Percentiles rank a stretch among this genome's conserved stretches.
Evolutionary conservation across 345 rosid species (phyloP).

Genomic region (Gynandropsis gynandra): DNA sequence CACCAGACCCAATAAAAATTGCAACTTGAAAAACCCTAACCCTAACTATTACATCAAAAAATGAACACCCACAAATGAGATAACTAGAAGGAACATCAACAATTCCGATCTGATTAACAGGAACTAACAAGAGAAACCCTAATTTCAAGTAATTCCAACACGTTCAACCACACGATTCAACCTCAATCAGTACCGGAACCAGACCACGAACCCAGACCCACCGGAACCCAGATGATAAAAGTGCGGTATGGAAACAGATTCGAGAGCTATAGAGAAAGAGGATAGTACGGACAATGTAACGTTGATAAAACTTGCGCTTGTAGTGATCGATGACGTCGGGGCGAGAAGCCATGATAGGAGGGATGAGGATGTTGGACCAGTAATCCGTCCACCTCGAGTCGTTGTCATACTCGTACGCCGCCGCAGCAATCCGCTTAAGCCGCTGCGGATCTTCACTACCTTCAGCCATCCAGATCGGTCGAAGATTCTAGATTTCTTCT

Average conservation of each 20-base stretch:
- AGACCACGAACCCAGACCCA: constrained; percentile 10
- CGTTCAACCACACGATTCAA: constrained; percentile 10
- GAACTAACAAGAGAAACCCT: background rate
- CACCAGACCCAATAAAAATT: constrained; percentile 2
- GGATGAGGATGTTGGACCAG: constrained; percentile 89
- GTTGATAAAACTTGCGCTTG: constrained; percentile 97
- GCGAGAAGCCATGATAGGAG: constrained; percentile 85
- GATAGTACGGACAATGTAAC: constrained; percentile 48
- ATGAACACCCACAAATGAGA: background rate
- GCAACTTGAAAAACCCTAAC: background rate
- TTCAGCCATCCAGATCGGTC: constrained; percentile 43
- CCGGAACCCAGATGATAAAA: background rate
- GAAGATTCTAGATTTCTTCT: too few species aligned
- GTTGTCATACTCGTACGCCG: constrained; percentile 79
- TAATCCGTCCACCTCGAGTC: constrained; percentile 86
- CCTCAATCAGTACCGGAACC: constrained; percentile 1
- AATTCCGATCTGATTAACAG: background rate
- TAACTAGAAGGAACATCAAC: constrained; percentile 10
- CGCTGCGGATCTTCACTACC: constrained; percentile 81
- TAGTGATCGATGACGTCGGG: constrained; percentile 77
- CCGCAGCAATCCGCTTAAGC: constrained; percentile 70
- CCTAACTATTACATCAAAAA: constrained; percentile 9
- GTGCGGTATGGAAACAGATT: background rate
- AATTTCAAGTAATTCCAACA: background rate
- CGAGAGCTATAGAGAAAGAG: background rate